Conservation (phyloP, 2,329 filamentous ascomycete genomes). For the Metarhizium rileyi region DNA sequence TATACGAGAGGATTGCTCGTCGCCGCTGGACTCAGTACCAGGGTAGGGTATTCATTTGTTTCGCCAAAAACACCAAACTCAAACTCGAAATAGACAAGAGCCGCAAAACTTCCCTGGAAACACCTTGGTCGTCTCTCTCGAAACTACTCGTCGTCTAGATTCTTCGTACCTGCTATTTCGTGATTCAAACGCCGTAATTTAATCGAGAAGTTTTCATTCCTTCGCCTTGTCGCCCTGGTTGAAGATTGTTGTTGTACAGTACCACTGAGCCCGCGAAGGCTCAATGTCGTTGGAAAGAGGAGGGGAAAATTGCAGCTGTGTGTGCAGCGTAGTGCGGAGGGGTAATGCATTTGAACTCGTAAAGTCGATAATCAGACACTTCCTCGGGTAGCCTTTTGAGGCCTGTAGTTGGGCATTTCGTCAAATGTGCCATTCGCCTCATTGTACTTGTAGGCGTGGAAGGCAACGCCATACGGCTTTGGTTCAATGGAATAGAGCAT, state of each 20-base stretch:
- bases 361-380: slow-evolving; percentile 1
- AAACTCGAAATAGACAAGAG: not conserved
- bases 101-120: not conserved
- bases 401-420: slow-evolving; percentile 73
- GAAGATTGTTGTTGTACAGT: not conserved
- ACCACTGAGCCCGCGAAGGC: not conserved
- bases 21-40: slow-evolving; percentile 4
- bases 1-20: not conserved
- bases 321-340: not conserved
- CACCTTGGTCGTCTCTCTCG: not conserved
- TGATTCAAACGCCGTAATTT: not conserved
- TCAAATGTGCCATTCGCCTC: slow-evolving; percentile 70
- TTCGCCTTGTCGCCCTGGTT: not conserved
- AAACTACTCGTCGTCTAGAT: not conserved
- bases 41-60: slow-evolving; percentile 6
- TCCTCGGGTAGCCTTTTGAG: slow-evolving; percentile 40
- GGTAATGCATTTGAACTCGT: not conserved
- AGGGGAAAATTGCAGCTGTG: not conserved
- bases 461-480: slow-evolving; percentile 95
- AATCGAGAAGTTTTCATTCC: not conserved
- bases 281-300: not conserved
- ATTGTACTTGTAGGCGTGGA: slow-evolving; percentile 91
- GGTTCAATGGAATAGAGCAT: slow-evolving; percentile 94
- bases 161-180: not conserved
- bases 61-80: not conserved